Base-by-base conservation (phyloP, 495 filamentous ascomycete species). In the Talaromyces trachyspermus region DNA sequence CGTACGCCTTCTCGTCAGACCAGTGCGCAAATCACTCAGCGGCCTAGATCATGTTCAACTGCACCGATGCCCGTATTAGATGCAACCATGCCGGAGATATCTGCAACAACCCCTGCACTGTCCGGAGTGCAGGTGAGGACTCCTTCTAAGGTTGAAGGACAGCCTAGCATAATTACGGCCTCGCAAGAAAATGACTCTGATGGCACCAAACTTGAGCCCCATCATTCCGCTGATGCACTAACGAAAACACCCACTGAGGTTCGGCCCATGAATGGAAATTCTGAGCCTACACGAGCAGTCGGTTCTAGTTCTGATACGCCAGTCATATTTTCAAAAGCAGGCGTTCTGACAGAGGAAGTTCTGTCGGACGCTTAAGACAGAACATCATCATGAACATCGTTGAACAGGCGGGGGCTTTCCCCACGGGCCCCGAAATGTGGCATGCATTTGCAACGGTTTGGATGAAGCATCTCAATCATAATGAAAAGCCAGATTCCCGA, bases 371-470 rank as follows among this genome's bases (percentile, higher is more conserved):
- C 30, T 53, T 75, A 32, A 70, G 81, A 5, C 75, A 72, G 32
- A 77, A 78, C 17, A 82, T 90, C 30, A 71, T 95, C 33, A 66
- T 83, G 51, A 77, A 86, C 36, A 68, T 95, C 23, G 58, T 94
- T 7, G 70, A 84, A 22, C 76, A 72, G 37, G 85, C 84, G 51
- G 87, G 87, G 2, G 80, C 86, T 2, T 90, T 86, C 48, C 86
- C 86, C 9, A 79, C 82, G 19, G 78, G 82, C n/a, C 72, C 74
- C 44, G 80, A 86, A 38, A 66, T 96, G 3, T 85, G 80, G 63
- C 77, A 80, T 54, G 81, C 86, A n/a, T 80, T 89, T 51, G 62
- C 72, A 9, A 72, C 70, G 2, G 62, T 71, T 29, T 89, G 83
- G 80, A 62, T 70, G 20, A 80, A 81, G 49, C 10, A 46, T 33